A percentile compares a stretch with the other conserved stretches of the same genome.
phyloP scores from a whole-genome alignment of 768 basidiomycete species.

The Phallus indusiatus region DNA sequence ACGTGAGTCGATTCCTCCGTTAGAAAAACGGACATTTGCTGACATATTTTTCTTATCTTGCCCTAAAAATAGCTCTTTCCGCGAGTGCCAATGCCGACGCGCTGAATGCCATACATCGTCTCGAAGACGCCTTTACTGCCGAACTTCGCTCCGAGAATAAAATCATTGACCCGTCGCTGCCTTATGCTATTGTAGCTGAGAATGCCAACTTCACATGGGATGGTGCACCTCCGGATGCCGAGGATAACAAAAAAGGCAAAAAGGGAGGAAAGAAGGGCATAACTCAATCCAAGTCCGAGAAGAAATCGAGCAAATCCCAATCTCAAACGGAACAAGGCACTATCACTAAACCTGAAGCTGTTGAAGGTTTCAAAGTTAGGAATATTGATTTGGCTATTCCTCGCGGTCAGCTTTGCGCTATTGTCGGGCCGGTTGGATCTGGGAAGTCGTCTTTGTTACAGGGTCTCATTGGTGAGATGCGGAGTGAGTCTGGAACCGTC shows the following conservation, averaged over 20 bases:
- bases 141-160: constrained; percentile 59
- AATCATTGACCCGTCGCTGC: constrained; percentile 41
- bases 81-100: constrained; percentile 82
- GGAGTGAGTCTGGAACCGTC: constrained; percentile 52
- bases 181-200: constrained; percentile 57
- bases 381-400: constrained; percentile 62
- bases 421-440: constrained; percentile 71
- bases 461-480: constrained; percentile 78
- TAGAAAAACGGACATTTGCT: not conserved
- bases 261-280: constrained; percentile 19
- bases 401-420: constrained; percentile 68
- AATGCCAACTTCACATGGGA: constrained; percentile 85
- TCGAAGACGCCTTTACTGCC: constrained; percentile 76
- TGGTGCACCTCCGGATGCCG: constrained; percentile 47
- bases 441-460: constrained; percentile 66
- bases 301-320: constrained; percentile 8
- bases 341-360: constrained; percentile 9
- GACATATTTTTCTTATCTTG: constrained; percentile 9
- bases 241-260: constrained; percentile 21
- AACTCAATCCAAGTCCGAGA: constrained; percentile 9
- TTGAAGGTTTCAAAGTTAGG: constrained; percentile 47
- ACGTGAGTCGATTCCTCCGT: constrained; percentile 23
- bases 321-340: constrained; percentile 13
- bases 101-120: constrained; percentile 63
- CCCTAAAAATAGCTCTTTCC: constrained; percentile 39